A percentile compares a stretch with the other conserved stretches of the same genome.
Conservation (phyloP, 208 protist species). For the Leptomonas seymouri region DNA sequence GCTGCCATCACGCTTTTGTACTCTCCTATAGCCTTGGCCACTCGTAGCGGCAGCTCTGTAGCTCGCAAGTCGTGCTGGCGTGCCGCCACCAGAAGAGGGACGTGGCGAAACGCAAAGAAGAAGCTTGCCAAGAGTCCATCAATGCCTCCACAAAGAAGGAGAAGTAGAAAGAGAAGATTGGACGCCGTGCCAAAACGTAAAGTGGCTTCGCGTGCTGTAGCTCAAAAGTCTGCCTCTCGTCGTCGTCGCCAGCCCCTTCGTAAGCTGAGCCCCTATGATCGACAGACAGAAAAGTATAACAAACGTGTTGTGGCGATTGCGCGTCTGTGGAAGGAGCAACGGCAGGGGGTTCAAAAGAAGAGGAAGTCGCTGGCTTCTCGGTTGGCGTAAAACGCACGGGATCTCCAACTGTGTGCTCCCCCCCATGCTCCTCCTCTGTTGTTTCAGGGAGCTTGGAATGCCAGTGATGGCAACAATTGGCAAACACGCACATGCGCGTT, state of each 20-base stretch:
- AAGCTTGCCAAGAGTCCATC: not conserved
- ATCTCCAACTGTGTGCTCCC: too few species aligned
- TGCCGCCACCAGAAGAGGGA: not conserved
- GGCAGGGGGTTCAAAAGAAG: constrained; percentile 17
- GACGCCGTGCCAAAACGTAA: not conserved
- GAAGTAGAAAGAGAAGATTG: not conserved
- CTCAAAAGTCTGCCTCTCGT: not conserved
- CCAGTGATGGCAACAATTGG: too few species aligned
- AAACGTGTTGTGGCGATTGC: constrained; percentile 83
- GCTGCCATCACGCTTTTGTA: not conserved
- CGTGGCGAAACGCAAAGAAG: not conserved
- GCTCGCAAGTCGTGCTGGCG: not conserved
- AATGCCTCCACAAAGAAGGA: not conserved
- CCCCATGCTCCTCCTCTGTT: too few species aligned
- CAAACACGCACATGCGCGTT: too few species aligned
- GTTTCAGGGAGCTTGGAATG: too few species aligned
- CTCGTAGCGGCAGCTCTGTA: not conserved
- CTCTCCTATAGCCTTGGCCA: not conserved
- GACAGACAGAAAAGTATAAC: constrained; percentile 85
- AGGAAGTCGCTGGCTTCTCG: constrained; percentile 14
- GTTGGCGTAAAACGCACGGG: not conserved
- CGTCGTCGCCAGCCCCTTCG: not conserved
- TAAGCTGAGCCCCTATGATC: constrained; percentile 41
- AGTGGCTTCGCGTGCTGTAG: not conserved
- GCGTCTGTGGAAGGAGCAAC: constrained; percentile 75